These are phyloP conservation scores for Catharanthus roseus DNA, from an alignment of 257 asterid genomes.

Conservation along the genomic window DNA sequence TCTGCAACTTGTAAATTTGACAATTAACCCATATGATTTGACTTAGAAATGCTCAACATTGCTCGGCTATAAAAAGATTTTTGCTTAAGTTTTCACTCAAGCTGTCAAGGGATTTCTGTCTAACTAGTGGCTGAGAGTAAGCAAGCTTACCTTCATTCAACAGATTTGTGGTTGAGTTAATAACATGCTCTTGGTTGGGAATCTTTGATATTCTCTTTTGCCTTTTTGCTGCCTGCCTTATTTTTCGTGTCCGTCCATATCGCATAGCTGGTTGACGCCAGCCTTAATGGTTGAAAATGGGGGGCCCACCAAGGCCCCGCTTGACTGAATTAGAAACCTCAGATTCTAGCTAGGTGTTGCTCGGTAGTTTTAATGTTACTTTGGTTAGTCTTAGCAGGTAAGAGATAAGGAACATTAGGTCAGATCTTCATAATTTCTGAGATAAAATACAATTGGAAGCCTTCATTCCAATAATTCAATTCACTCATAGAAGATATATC, in stretches of 20 bases:
- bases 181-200: too few relatives aligned
- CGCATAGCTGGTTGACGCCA: too few relatives aligned
- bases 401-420: neutral
- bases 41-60: neutral
- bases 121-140: too few relatives aligned
- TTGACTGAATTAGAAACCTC: neutral
- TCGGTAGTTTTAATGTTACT: neutral
- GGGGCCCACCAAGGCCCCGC: too few relatives aligned
- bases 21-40: neutral
- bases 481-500: neutral
- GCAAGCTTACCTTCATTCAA: too few relatives aligned
- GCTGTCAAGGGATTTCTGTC: too few relatives aligned
- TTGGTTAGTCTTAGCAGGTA: neutral
- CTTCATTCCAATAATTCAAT: too few relatives aligned
- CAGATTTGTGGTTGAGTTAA: too few relatives aligned
- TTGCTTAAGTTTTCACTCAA: neutral
- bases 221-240: too few relatives aligned
- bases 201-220: too few relatives aligned
- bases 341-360: neutral
- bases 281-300: too few relatives aligned
- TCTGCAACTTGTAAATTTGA: neutral
- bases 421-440: neutral
- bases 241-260: too few relatives aligned
- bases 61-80: neutral
- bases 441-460: neutral